These are phyloP conservation scores for Hypomontagnella submonticulosa DNA, from an alignment of 495 filamentous ascomycete species.

Conservation along the genomic window DNA sequence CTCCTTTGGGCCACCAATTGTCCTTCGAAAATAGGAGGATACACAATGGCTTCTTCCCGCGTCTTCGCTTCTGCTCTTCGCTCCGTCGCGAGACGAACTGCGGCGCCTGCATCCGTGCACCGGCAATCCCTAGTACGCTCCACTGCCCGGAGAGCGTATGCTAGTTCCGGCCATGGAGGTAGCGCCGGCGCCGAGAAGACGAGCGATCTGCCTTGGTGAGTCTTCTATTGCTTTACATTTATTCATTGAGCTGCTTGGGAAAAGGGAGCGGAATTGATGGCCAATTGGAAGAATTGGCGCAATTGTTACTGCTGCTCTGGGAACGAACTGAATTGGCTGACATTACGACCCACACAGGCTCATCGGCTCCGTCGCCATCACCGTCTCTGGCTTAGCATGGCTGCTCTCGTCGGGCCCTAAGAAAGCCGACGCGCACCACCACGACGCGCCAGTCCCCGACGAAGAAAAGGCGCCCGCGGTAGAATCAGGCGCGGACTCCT, in stretches of 20 bases:
- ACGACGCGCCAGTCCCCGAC: slow-evolving; percentile 3
- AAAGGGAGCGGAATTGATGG: background rate
- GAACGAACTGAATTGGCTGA: slow-evolving; percentile 6
- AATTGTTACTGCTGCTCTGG: background rate
- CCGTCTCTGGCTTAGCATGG: slow-evolving; percentile 27
- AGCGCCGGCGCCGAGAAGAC: slow-evolving; percentile 35
- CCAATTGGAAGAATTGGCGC: slow-evolving; percentile 2
- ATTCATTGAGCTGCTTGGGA: background rate
- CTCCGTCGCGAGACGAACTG: slow-evolving; percentile 19
- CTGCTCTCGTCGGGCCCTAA: slow-evolving; percentile 13
- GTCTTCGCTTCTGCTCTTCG: slow-evolving; percentile 20
- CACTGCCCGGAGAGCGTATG: slow-evolving; percentile 28
- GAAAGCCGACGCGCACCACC: slow-evolving; percentile 16
- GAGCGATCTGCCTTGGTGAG: slow-evolving; percentile 48
- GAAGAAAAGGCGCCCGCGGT: slow-evolving; percentile 22
- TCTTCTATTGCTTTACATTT: background rate
- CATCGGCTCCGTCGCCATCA: slow-evolving; percentile 36
- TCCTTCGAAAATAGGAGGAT: background rate
- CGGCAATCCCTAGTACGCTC: slow-evolving; percentile 10
- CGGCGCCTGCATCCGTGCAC: slow-evolving; percentile 3
- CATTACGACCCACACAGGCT: slow-evolving; percentile 28
- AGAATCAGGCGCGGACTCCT: slow-evolving; percentile 9
- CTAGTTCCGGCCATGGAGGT: slow-evolving; percentile 20
- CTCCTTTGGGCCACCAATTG: background rate
- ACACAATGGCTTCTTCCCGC: slow-evolving; percentile 28